Base-by-base conservation (phyloP, 2,329 filamentous ascomycete genomes). In the Sordariomycetes sp. region DNA sequence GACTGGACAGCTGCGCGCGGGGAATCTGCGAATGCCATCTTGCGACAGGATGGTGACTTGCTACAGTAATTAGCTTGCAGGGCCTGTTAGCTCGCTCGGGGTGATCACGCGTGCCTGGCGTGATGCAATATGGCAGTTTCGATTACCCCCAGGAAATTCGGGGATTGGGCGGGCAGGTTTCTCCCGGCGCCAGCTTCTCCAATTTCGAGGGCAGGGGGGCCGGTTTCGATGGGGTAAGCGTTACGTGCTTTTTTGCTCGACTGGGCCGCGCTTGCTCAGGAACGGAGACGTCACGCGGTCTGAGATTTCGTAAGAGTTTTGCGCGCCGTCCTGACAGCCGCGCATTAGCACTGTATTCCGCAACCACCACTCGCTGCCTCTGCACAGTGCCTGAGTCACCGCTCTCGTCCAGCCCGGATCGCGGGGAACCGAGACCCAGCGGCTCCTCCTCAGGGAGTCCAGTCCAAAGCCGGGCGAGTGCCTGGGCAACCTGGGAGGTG, bases 51-150 rank as follows among this genome's bases (percentile, higher is more conserved):
- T 25, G 10, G 14, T 14, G 23, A 11, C 23, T 14, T 10, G 3
- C 23, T 6, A 25, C 4, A 14, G 10, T 25, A 10, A 6, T n/a
- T n/a, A 25, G 23, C 23, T 25, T 10, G 25, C 14, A 28, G 25
- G n/a, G 8, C n/a, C n/a, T 28, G 25, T 14, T 16, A n/a, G 6
- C n/a, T 28, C 25, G 17, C 25, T n/a, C 25, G 25, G 8, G n/a
- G n/a, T n/a, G n/a, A 28, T 16, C 25, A 28, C 8, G n/a, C 24
- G 19, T 28, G 25, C 32, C 21, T 25, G 19, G 14, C 23, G 29
- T 37, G 35, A 33, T 33, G 30, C 30, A 33, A 33, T 33, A 31
- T 17, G n/a, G 16, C 14, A 31, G 19, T 36, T 39, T 50, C n/a
- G 21, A 37, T 37, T 37, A 37, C 35, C 35, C 35, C 35, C 30